Conservation (phyloP, 495 filamentous ascomycete genomes). For the Neurospora sp. region DNA sequence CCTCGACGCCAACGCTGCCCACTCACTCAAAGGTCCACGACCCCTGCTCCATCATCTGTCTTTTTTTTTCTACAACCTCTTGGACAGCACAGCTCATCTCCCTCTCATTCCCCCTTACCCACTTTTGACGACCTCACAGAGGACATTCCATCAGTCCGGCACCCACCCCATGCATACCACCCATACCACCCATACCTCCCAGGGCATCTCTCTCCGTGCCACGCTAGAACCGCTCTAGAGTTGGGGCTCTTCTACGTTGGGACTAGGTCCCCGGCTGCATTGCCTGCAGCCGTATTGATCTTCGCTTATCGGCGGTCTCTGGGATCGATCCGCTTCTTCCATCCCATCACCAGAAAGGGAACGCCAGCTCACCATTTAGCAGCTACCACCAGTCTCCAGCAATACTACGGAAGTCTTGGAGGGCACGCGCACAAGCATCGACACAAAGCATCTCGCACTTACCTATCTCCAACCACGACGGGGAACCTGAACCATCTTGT, state of each 20-base stretch:
- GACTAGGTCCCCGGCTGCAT: not conserved
- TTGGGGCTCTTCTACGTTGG: not conserved
- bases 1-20: not conserved
- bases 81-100: not conserved
- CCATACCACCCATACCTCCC: not conserved
- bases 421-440: not conserved
- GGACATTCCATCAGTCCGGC: not conserved
- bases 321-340: not conserved
- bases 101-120: not conserved
- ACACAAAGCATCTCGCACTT: not conserved
- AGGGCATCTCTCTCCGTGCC: not conserved
- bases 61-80: not conserved
- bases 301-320: not conserved
- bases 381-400: not conserved
- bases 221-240: not conserved
- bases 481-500: not conserved
- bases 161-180: no score
- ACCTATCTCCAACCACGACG: not conserved
- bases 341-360: not conserved
- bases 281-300: not conserved
- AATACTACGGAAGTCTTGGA: not conserved
- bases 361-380: not conserved
- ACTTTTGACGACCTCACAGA: not conserved
- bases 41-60: not conserved
- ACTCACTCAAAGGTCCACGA: not conserved